A percentile compares a stretch with the other conserved stretches of the same genome.
Evolutionary conservation across 2,329 filamentous ascomycete species (phyloP).

Genomic region (Lachnellula cervina): DNA sequence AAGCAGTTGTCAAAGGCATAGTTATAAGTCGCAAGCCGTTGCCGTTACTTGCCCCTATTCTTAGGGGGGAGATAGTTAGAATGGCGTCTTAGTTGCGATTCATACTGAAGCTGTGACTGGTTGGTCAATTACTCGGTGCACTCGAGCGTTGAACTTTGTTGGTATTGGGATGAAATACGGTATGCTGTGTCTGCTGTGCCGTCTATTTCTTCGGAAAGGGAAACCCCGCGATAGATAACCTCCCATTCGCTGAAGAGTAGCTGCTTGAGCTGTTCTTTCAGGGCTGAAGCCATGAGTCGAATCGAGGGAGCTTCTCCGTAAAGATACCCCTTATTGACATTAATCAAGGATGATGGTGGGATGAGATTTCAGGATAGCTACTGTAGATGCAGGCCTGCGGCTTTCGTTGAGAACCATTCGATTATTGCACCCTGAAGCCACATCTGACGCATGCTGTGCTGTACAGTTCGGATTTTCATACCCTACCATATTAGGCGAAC

Average conservation of each 20-base stretch:
- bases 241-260: conserved; percentile 2
- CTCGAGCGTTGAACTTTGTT: background rate
- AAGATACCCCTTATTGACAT: background rate
- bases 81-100: background rate
- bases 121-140: background rate
- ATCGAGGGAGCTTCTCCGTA: background rate
- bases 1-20: background rate
- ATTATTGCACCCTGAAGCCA: conserved; percentile 7
- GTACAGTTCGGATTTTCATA: background rate
- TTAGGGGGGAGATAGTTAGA: background rate
- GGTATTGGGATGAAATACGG: background rate
- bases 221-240: background rate
- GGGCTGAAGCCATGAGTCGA: background rate
- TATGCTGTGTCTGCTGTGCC: background rate
- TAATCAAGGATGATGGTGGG: conserved; percentile 1
- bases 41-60: background rate
- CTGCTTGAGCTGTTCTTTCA: background rate
- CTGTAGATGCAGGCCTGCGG: conserved; percentile 6
- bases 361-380: background rate
- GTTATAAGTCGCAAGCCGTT: background rate
- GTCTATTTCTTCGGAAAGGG: conserved; percentile 6
- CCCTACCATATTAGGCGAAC: background rate
- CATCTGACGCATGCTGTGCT: conserved; percentile 19
- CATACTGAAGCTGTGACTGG: background rate
- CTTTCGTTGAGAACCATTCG: conserved; percentile 17